Evolutionary conservation across 352 stramenopile genomes (phyloP).

Genomic region (Blastocystis hominis): DNA sequence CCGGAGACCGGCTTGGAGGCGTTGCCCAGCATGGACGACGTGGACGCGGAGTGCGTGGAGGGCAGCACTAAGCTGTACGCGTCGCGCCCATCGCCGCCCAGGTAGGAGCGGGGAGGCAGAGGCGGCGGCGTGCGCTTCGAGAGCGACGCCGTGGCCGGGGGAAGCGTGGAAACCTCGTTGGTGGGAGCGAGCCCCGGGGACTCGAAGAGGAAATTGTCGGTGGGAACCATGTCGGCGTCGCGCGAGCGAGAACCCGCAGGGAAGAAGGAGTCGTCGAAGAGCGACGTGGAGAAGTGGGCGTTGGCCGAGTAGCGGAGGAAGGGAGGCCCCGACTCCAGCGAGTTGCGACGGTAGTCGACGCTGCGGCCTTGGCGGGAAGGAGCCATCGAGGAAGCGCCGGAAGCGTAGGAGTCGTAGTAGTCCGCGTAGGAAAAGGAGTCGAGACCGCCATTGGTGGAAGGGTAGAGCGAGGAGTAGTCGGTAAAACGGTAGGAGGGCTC

Average conservation of each 20-base stretch:
- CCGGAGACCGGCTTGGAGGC: not conserved
- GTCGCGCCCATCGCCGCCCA: not conserved
- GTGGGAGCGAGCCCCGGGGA: not conserved
- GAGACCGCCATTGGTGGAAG: not conserved
- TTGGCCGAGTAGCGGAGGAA: constrained; percentile 11
- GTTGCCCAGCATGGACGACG: not conserved
- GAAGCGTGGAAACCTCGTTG: not conserved
- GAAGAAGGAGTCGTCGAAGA: not conserved
- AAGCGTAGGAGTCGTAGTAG: not conserved
- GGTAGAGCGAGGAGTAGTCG: not conserved
- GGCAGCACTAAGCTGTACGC: not conserved
- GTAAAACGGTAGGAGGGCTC: not conserved
- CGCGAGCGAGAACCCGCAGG: not conserved
- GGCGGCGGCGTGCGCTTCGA: not conserved
- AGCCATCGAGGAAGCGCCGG: not conserved
- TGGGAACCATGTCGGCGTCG: not conserved
- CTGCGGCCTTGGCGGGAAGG: not conserved
- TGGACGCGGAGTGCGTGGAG: not conserved
- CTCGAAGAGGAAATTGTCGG: constrained; percentile 26
- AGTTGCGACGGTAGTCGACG: not conserved
- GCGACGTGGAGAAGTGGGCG: not conserved
- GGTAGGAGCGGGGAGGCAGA: constrained; percentile 25
- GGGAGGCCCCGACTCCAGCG: not conserved
- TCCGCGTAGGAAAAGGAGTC: not conserved
- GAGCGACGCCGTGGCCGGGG: not conserved